Percentiles rank a stretch among this genome's conserved stretches.
These are phyloP conservation scores for Fonsecaea nubica DNA, from an alignment of 2,329 filamentous ascomycete species.

Conservation along the genomic window DNA sequence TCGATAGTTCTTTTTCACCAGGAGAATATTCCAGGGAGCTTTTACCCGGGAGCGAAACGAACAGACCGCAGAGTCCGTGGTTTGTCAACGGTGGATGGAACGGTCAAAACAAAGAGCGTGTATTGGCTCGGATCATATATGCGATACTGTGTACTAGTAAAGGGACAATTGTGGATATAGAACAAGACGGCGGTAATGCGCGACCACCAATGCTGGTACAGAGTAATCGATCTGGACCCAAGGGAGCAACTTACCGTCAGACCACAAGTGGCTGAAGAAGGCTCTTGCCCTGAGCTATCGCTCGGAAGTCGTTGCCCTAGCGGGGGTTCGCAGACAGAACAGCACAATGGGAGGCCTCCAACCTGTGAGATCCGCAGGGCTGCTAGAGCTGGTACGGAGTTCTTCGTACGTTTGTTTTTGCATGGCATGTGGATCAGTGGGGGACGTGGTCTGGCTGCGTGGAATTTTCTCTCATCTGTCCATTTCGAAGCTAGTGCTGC, in stretches of 20 bases:
- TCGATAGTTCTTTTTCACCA: conserved; percentile 13
- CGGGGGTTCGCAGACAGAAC: conserved; percentile 8
- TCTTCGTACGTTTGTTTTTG: neutral
- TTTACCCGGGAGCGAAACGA: conserved; percentile 15
- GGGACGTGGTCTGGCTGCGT: neutral
- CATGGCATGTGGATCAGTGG: conserved; percentile 12
- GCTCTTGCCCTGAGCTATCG: neutral
- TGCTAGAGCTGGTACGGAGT: neutral
- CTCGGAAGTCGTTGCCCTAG: neutral
- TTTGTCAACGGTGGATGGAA: conserved; percentile 9
- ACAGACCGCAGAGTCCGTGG: conserved; percentile 6
- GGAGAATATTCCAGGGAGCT: conserved; percentile 6
- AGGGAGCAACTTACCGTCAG: conserved; percentile 12
- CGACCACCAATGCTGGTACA: conserved; percentile 2
- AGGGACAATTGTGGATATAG: conserved; percentile 28
- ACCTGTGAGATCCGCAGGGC: conserved; percentile 3
- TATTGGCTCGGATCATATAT: conserved; percentile 33
- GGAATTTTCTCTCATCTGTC: neutral
- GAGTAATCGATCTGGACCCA: conserved; percentile 23
- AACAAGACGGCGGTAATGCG: conserved; percentile 11
- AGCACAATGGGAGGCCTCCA: neutral
- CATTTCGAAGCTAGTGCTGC: neutral
- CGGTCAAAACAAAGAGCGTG: neutral
- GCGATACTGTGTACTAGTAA: conserved; percentile 26
- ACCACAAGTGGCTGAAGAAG: conserved; percentile 20